phyloP scores from a whole-genome alignment of 345 rosid species.

The Salix koriyanagi region DNA sequence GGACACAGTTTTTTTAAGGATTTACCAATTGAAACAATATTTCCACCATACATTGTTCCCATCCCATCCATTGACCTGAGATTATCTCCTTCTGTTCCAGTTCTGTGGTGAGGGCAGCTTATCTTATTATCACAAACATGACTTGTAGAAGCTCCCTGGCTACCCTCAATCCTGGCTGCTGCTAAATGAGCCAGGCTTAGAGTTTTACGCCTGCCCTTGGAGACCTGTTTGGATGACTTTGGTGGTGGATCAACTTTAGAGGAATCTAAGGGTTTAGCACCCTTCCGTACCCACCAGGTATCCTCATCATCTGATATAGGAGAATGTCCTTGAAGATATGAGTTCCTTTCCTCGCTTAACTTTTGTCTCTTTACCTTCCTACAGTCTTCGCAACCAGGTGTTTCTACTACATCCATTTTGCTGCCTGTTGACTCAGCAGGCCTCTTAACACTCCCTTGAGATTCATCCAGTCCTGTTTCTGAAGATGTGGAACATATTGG shows the following conservation, averaged over 20 bases:
- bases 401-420: constrained; percentile 35
- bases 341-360: constrained; percentile 61
- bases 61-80: constrained; percentile 52
- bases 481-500: constrained; percentile 45
- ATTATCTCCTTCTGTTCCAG: constrained; percentile 58
- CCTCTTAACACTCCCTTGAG: constrained; percentile 64
- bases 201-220: constrained; percentile 84
- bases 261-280: constrained; percentile 48
- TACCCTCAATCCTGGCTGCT: constrained; percentile 91
- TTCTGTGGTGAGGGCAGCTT: constrained; percentile 62
- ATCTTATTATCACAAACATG: constrained; percentile 70
- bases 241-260: constrained; percentile 61
- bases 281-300: constrained; percentile 91
- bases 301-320: constrained; percentile 84
- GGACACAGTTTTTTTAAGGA: constrained; percentile 66
- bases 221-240: constrained; percentile 64
- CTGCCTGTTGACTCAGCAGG: constrained; percentile 33
- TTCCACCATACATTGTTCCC: constrained; percentile 39
- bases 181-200: constrained; percentile 90
- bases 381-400: constrained; percentile 94
- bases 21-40: constrained; percentile 66
- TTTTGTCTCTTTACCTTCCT: constrained; percentile 45
- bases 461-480: constrained; percentile 51
- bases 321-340: constrained; percentile 54
- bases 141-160: constrained; percentile 96